Conservation (phyloP, 1,284 basidiomycete species). For the Exobasidium cylindrosporum region DNA sequence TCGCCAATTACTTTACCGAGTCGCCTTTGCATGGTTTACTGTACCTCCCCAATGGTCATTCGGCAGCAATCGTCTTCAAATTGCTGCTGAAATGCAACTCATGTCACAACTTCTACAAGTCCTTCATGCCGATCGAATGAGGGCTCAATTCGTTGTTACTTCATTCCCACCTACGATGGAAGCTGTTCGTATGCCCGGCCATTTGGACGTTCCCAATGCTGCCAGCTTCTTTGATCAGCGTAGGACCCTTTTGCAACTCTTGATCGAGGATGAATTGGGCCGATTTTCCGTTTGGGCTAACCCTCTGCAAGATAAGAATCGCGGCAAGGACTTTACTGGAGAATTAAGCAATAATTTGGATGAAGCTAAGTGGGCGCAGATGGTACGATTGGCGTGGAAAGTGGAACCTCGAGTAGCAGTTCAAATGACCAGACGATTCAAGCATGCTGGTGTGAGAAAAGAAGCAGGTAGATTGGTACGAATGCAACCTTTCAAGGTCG, state of each 20-base stretch:
- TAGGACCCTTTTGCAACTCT: slow-evolving; percentile 63
- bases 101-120: slow-evolving; percentile 77
- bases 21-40: slow-evolving; percentile 85
- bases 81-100: slow-evolving; percentile 81
- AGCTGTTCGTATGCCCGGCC: slow-evolving; percentile 29
- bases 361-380: slow-evolving; percentile 68
- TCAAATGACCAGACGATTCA: slow-evolving; percentile 82
- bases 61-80: slow-evolving; percentile 83
- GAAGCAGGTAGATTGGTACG: slow-evolving; percentile 76
- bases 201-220: slow-evolving; percentile 32
- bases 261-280: slow-evolving; percentile 86
- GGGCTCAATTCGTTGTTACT: slow-evolving; percentile 56
- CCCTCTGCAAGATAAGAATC: slow-evolving; percentile 71
- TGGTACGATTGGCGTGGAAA: slow-evolving; percentile 76
- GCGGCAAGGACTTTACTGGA: slow-evolving; percentile 59
- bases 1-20: slow-evolving; percentile 72
- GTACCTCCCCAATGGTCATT: slow-evolving; percentile 70
- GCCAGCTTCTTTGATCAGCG: slow-evolving; percentile 21
- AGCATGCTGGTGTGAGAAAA: slow-evolving; percentile 63
- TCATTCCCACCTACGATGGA: slow-evolving; percentile 33
- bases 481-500: slow-evolving; percentile 68
- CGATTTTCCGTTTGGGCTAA: slow-evolving; percentile 87
- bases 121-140: slow-evolving; percentile 70
- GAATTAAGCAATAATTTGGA: slow-evolving; percentile 56
- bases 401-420: slow-evolving; percentile 78